These are phyloP conservation scores for Talaromyces funiculosus DNA, from an alignment of 2,329 filamentous ascomycete genomes.

Conservation along the genomic window DNA sequence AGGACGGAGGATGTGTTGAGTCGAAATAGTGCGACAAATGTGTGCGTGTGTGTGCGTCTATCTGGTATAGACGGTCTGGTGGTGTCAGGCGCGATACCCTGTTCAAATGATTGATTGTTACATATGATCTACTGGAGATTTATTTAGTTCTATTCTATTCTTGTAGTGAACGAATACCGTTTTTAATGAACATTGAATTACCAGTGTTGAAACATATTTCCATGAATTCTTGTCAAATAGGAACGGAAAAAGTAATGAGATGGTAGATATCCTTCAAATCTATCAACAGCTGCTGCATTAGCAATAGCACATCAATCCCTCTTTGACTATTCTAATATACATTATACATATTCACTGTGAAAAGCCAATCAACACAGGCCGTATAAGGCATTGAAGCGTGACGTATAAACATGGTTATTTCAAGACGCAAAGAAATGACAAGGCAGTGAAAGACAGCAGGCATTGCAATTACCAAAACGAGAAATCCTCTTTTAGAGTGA, in stretches of 20 bases:
- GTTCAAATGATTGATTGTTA: background rate
- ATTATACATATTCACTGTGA: constrained; percentile 5
- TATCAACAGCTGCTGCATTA: background rate
- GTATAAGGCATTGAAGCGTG: background rate
- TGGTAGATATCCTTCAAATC: background rate
- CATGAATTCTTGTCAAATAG: too few species aligned
- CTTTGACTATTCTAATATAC: constrained; percentile 4
- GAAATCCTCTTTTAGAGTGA: background rate
- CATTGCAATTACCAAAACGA: background rate
- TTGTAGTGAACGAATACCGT: background rate
- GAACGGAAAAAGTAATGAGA: background rate
- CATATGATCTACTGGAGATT: background rate
- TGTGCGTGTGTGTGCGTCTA: background rate
- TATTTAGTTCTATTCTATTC: background rate
- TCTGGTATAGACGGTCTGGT: background rate
- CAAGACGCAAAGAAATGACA: background rate
- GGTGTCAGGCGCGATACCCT: background rate
- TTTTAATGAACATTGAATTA: background rate
- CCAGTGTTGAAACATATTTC: background rate
- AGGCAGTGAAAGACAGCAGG: background rate
- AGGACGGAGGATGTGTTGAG: background rate
- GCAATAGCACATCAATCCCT: background rate
- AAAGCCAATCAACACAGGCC: background rate
- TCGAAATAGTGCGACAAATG: background rate
- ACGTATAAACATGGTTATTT: background rate